A percentile compares a stretch with the other conserved stretches of the same genome.
These are phyloP conservation scores for Mycena citricolor DNA, from an alignment of 1,284 basidiomycete genomes.

Conservation along the genomic window DNA sequence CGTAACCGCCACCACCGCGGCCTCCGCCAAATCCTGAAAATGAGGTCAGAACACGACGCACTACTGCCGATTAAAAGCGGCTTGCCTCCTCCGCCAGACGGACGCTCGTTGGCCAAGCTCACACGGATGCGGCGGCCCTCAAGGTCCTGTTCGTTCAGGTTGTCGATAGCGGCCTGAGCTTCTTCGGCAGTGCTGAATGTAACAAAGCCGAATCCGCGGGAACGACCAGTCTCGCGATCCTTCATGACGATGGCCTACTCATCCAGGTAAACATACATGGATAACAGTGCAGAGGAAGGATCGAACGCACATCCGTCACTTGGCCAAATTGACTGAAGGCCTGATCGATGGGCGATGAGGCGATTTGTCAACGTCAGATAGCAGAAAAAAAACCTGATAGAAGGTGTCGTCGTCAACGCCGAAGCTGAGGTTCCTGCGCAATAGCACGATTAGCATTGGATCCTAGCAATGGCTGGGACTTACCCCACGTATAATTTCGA, in stretches of 20 bases:
- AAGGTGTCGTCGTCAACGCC: not conserved
- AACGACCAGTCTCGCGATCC: slow-evolving; percentile 14
- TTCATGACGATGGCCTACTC: slow-evolving; percentile 12
- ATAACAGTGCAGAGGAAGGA: not conserved
- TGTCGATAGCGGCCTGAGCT: slow-evolving; percentile 12
- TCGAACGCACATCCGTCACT: slow-evolving; percentile 12
- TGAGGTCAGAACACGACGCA: not conserved
- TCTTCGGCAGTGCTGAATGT: slow-evolving; percentile 4
- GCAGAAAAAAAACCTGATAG: not conserved
- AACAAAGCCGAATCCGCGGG: slow-evolving; percentile 17
- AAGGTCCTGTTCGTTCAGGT: slow-evolving; percentile 10
- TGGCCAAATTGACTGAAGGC: slow-evolving; percentile 2
- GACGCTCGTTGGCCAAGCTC: slow-evolving; percentile 9
- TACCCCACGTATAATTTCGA: no score
- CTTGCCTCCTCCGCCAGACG: not conserved
- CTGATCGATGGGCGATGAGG: slow-evolving; percentile 2
- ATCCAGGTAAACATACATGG: not conserved
- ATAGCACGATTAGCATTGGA: no score
- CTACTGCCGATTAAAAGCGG: not conserved
- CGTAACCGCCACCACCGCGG: not conserved
- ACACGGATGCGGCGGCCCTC: slow-evolving; percentile 16
- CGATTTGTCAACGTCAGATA: not conserved
- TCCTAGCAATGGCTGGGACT: no score
- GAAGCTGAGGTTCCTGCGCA: not conserved
- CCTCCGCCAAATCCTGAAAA: not conserved